phyloP scores from a whole-genome alignment of 768 basidiomycete genomes.

The Collybiopsis luxurians region DNA sequence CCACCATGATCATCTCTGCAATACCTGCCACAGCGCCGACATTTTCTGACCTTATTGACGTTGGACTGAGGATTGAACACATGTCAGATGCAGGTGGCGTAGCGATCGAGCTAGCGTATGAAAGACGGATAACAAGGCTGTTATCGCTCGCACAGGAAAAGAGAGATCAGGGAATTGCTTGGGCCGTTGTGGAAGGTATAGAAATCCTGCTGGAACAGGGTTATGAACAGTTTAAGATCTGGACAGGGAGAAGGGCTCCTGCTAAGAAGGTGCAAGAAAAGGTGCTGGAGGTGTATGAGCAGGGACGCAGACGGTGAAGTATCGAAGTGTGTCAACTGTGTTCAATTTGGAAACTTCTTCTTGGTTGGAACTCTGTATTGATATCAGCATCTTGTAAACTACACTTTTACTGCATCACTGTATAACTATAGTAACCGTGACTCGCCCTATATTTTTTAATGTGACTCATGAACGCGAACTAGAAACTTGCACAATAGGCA shows the following conservation, averaged over 20 bases:
- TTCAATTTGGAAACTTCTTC: too few species aligned
- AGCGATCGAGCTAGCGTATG: constrained; percentile 78
- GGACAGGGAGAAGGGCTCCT: constrained; percentile 56
- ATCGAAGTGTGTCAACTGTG: too few species aligned
- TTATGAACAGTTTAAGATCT: constrained; percentile 56
- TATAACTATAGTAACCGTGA: too few species aligned
- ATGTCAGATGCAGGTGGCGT: constrained; percentile 28
- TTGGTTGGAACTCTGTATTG: too few species aligned
- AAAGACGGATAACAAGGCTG: constrained; percentile 64
- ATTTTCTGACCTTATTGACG: constrained; percentile 30
- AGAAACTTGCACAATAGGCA: too few species aligned
- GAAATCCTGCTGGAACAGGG: constrained; percentile 73
- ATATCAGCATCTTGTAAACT: too few species aligned
- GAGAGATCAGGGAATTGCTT: constrained; percentile 28
- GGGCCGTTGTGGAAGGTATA: constrained; percentile 61
- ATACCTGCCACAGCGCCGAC: constrained; percentile 16
- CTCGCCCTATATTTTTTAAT: too few species aligned
- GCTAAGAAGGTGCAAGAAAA: constrained; percentile 36
- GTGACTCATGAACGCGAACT: too few species aligned
- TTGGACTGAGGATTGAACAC: constrained; percentile 45
- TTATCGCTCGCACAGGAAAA: constrained; percentile 46
- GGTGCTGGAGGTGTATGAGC: constrained; percentile 42
- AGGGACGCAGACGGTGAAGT: too few species aligned
- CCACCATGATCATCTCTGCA: constrained; percentile 34
- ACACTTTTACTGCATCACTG: too few species aligned